Percentiles rank a stretch among this genome's conserved stretches.
Conservation (phyloP, 23 red algal genomes). For the Gracilaria domingensis region DNA sequence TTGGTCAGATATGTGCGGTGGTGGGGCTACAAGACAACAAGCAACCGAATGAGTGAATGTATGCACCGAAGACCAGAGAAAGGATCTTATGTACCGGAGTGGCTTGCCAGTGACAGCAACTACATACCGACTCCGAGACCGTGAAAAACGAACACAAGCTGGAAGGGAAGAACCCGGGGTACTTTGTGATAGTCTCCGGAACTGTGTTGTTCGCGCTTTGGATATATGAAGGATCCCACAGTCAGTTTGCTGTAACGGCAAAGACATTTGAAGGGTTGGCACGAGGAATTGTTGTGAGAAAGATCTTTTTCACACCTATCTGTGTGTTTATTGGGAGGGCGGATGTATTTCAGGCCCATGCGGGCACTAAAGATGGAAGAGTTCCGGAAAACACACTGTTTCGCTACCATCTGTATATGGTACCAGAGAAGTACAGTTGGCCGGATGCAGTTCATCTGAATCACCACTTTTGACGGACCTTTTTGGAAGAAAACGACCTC, state of each 20-base stretch:
- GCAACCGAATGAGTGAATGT: background rate
- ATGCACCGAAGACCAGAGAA: background rate
- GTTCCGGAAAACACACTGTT: background rate
- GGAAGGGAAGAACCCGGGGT: constrained; percentile 10
- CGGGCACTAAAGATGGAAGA: background rate
- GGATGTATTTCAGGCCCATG: background rate
- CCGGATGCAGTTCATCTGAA: constrained; percentile 5
- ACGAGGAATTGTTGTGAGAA: background rate
- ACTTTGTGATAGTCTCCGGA: constrained; percentile 40
- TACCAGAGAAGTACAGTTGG: background rate
- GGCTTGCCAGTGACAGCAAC: background rate
- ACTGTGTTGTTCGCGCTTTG: constrained; percentile 1
- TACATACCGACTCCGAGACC: constrained; percentile 15
- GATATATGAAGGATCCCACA: constrained; percentile 14
- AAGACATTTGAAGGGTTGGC: background rate
- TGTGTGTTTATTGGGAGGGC: constrained; percentile 19
- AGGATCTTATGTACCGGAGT: constrained; percentile 1
- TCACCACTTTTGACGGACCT: background rate
- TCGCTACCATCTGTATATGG: constrained; percentile 30
- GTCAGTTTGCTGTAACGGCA: background rate
- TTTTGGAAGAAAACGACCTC: constrained; percentile 3
- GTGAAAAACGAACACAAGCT: background rate
- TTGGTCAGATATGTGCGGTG: background rate
- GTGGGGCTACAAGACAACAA: background rate
- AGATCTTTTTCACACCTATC: background rate